Evolutionary conservation across 1,139 yeast species (phyloP).

Genomic region (Debaryomyces nepalensis): DNA sequence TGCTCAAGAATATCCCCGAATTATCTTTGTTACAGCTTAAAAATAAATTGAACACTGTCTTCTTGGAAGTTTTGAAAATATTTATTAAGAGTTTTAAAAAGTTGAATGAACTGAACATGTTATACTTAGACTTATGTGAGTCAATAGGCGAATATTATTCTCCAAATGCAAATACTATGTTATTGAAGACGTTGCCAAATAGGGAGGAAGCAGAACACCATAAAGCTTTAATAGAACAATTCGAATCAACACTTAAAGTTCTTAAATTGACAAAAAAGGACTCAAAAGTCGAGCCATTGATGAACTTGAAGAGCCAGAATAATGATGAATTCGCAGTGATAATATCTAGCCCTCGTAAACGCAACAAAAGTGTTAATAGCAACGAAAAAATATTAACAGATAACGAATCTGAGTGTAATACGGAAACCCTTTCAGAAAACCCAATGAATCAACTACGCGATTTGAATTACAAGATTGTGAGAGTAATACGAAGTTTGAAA

Average conservation of each 20-base stretch:
- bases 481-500: slow-evolving; percentile 40
- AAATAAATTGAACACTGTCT: slow-evolving; percentile 38
- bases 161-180: slow-evolving; percentile 18
- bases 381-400: background rate
- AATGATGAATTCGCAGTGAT: slow-evolving; percentile 35
- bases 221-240: slow-evolving; percentile 33
- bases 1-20: slow-evolving; percentile 33
- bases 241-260: slow-evolving; percentile 31
- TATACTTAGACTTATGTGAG: slow-evolving; percentile 35
- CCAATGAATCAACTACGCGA: slow-evolving; percentile 37
- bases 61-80: slow-evolving; percentile 37
- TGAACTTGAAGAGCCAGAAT: slow-evolving; percentile 13
- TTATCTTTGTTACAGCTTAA: slow-evolving; percentile 39
- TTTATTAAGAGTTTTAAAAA: slow-evolving; percentile 40
- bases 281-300: slow-evolving; percentile 12
- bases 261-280: slow-evolving; percentile 22
- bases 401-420: background rate
- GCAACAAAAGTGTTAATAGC: slow-evolving; percentile 6
- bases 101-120: slow-evolving; percentile 32
- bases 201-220: slow-evolving; percentile 38
- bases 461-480: slow-evolving; percentile 42
- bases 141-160: slow-evolving; percentile 31
- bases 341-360: slow-evolving; percentile 46
- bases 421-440: slow-evolving; percentile 15
- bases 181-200: slow-evolving; percentile 32